phyloP scores from a whole-genome alignment of 306 rosid genomes.

The Senna tora region DNA sequence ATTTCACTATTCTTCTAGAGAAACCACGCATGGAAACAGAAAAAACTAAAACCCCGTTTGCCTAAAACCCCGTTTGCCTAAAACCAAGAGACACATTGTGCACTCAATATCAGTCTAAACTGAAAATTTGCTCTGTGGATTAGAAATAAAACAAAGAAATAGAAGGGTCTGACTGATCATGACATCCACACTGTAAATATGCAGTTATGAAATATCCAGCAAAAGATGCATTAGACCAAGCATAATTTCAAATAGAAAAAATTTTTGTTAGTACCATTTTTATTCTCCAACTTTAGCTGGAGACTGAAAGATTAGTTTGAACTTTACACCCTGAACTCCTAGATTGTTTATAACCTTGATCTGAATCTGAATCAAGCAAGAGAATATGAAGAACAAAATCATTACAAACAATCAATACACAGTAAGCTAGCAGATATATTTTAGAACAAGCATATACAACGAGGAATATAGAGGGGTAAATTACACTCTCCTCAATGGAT shows the following conservation, averaged over 20 bases:
- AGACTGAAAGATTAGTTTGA: neutral
- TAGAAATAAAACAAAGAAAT: neutral
- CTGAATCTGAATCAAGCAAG: constrained; percentile 16
- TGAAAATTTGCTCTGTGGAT: neutral
- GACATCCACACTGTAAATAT: neutral
- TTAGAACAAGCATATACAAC: neutral
- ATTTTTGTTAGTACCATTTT: neutral
- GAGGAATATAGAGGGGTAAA: neutral
- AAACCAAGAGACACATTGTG: neutral
- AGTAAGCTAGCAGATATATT: neutral
- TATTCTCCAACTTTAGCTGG: neutral
- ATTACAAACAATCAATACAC: neutral
- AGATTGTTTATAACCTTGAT: neutral
- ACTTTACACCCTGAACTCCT: constrained; percentile 1
- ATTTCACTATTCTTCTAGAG: neutral
- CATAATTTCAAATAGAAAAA: neutral
- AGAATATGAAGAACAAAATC: neutral
- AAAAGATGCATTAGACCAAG: neutral
- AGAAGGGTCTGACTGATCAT: neutral
- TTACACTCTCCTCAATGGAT: too few relatives aligned
- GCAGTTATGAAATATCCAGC: neutral
- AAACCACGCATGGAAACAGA: neutral
- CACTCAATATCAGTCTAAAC: neutral
- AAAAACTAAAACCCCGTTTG: neutral
- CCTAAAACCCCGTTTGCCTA: neutral